These are phyloP conservation scores for Stygiomarasmius scandens DNA, from an alignment of 1,284 basidiomycete species.

Conservation along the genomic window DNA sequence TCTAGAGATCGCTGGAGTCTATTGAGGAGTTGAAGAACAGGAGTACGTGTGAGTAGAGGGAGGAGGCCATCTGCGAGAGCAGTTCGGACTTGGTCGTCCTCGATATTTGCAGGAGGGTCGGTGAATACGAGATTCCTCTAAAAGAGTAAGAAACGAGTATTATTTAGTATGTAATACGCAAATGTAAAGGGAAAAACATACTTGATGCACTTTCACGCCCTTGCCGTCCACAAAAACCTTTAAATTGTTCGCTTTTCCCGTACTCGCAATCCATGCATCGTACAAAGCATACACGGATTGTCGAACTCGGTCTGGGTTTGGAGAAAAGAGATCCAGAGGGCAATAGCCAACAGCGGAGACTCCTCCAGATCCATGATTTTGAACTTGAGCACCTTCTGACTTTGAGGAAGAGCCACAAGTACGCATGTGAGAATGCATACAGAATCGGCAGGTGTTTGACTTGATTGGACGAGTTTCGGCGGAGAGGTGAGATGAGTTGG, in stretches of 20 bases:
- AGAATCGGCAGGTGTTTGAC: constrained; percentile 78
- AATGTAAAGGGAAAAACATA: constrained; percentile 34
- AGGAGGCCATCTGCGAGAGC: constrained; percentile 51
- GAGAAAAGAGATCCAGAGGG: constrained; percentile 86
- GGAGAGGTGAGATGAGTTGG: constrained; percentile 61
- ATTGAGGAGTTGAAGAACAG: constrained; percentile 61
- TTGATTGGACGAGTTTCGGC: constrained; percentile 61
- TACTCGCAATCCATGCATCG: constrained; percentile 66
- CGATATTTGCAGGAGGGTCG: constrained; percentile 6
- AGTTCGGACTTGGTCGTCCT: constrained; percentile 32
- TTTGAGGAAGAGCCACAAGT: neutral
- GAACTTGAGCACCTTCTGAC: neutral
- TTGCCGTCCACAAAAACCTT: constrained; percentile 72
- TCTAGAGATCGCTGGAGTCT: constrained; percentile 80
- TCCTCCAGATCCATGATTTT: constrained; percentile 40
- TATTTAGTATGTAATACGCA: neutral
- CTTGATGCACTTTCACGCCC: constrained; percentile 58
- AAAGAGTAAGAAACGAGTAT: constrained; percentile 10
- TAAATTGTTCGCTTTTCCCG: constrained; percentile 77
- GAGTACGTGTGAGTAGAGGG: constrained; percentile 54
- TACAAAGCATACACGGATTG: constrained; percentile 76
- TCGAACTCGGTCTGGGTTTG: constrained; percentile 54
- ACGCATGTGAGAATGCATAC: constrained; percentile 77
- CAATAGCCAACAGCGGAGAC: constrained; percentile 65
- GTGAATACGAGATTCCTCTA: constrained; percentile 25